Base-by-base conservation (phyloP, 2,329 filamentous ascomycete genomes). In the Phialophora macrospora region DNA sequence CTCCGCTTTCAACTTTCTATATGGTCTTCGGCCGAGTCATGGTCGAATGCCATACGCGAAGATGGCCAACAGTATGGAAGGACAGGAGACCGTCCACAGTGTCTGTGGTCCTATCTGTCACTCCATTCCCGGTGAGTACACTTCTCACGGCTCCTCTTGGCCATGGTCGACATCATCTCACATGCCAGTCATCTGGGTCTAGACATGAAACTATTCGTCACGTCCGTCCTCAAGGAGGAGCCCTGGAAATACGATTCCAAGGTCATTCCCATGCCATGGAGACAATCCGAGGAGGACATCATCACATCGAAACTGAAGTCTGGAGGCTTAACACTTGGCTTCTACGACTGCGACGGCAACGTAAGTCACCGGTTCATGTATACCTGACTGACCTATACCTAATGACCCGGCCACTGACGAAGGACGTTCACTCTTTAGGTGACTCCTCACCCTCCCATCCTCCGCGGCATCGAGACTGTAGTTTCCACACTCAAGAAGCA, bases 311-410 rank as follows among this genome's bases (percentile, higher is more conserved):
- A 11, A 30, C 28, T 28, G 28, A 61, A 28, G 54, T 4, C 30
- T 41, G 32, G 22, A 60, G n/a, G 26, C 9, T 65, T 3, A 75
- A 75, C 52, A 54, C 91, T 60, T 88, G 80, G 3, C 82, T 91
- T 26, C 80, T 90, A 75, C 86, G 83, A 82, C 79, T 28, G 88
- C 74, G 89, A 91, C 73, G 85, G 83, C 57, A n/a, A 22, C 20
- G 24, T 30, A 49, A 8, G 46, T 62, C 14, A 17, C 52, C 28
- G 6, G 28, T 28, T 28, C 28, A 28, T 28, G 28, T 28, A 28
- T 6, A 28, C 28, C 28, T 28, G 28, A 28, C 28, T 28, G 6
- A 28, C 28, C 28, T 28, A 28, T 6, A 28, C 28, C 28, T 28
- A 28, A 28, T 28, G 28, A 28, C 4, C 28, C 4, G 28, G 6